Evolutionary conservation across 2,329 filamentous ascomycete species (phyloP).

Genomic region (Paecilomyces niveus): DNA sequence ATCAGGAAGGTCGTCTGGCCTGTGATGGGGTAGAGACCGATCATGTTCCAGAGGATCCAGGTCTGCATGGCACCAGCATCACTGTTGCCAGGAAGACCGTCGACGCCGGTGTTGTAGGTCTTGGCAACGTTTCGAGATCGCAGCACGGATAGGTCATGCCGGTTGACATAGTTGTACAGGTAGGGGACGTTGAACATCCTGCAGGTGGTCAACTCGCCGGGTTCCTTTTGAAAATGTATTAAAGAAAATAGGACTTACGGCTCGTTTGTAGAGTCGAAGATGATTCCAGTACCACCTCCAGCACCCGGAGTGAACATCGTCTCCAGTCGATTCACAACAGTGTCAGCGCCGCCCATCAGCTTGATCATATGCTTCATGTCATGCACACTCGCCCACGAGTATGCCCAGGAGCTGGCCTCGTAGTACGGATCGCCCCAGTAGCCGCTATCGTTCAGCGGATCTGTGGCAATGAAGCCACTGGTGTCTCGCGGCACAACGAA

Average conservation of each 20-base stretch:
- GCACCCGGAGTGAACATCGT: slow-evolving; percentile 46
- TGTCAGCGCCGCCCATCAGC: slow-evolving; percentile 46
- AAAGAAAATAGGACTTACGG: slow-evolving; percentile 26
- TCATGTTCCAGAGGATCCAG: slow-evolving; percentile 62
- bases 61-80: slow-evolving; percentile 69
- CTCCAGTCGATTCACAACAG: slow-evolving; percentile 42
- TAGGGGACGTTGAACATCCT: slow-evolving; percentile 57
- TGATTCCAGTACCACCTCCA: slow-evolving; percentile 37
- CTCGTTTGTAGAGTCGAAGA: slow-evolving; percentile 64
- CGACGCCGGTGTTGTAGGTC: slow-evolving; percentile 47
- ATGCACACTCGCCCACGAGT: slow-evolving; percentile 63
- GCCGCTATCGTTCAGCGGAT: slow-evolving; percentile 51
- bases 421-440: slow-evolving; percentile 60
- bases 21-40: slow-evolving; percentile 61
- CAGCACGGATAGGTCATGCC: slow-evolving; percentile 55
- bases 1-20: slow-evolving; percentile 63
- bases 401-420: slow-evolving; percentile 57
- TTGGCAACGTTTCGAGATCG: slow-evolving; percentile 54
- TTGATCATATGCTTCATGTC: slow-evolving; percentile 52
- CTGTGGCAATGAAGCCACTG: slow-evolving; percentile 42
- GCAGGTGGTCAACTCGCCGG: background rate
- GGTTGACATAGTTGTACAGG: slow-evolving; percentile 60
- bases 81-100: slow-evolving; percentile 61
- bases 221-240: background rate
- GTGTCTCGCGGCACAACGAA: slow-evolving; percentile 58